phyloP scores from a whole-genome alignment of 2,329 filamentous ascomycete species.

The Eurotiales sp. region DNA sequence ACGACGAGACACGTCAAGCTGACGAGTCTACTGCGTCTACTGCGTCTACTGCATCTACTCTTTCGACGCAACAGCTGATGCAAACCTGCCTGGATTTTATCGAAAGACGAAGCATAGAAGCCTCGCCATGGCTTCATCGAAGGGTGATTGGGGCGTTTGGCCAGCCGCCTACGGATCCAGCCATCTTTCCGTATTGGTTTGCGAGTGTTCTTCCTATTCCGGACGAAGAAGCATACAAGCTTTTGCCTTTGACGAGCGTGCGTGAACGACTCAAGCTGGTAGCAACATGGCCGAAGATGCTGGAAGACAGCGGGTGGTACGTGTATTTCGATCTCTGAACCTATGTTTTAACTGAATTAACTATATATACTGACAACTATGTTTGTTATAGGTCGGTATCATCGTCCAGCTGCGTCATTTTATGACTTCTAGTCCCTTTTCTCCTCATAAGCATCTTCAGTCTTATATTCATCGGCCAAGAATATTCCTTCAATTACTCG shows the following conservation, averaged over 20 bases:
- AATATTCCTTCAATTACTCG: conserved; percentile 17
- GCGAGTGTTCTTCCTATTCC: conserved; percentile 74
- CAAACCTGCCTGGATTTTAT: conserved; percentile 65
- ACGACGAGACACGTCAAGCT: too few relatives aligned
- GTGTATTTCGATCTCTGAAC: too few relatives aligned
- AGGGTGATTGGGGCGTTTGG: conserved; percentile 72
- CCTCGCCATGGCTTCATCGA: conserved; percentile 70
- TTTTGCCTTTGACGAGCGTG: conserved; percentile 71
- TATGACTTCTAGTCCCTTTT: conserved; percentile 43
- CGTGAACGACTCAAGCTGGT: conserved; percentile 79
- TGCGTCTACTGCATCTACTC: conserved; percentile 27
- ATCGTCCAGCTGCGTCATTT: conserved; percentile 25
- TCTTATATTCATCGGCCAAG: conserved; percentile 20
- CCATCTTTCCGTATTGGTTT: conserved; percentile 85
- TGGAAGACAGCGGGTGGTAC: conserved; percentile 69
- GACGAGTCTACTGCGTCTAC: not conserved
- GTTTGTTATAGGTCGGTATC: conserved; percentile 17
- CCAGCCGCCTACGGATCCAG: conserved; percentile 70
- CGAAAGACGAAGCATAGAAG: conserved; percentile 61
- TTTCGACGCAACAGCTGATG: conserved; percentile 70
- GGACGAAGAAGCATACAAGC: conserved; percentile 72
- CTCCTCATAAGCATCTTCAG: conserved; percentile 30
- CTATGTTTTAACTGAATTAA: conserved; percentile 18
- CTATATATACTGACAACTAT: conserved; percentile 24
- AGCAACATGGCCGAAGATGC: conserved; percentile 70